These are phyloP conservation scores for Trametes cinnabarina DNA, from an alignment of 768 basidiomycete species.

Conservation along the genomic window DNA sequence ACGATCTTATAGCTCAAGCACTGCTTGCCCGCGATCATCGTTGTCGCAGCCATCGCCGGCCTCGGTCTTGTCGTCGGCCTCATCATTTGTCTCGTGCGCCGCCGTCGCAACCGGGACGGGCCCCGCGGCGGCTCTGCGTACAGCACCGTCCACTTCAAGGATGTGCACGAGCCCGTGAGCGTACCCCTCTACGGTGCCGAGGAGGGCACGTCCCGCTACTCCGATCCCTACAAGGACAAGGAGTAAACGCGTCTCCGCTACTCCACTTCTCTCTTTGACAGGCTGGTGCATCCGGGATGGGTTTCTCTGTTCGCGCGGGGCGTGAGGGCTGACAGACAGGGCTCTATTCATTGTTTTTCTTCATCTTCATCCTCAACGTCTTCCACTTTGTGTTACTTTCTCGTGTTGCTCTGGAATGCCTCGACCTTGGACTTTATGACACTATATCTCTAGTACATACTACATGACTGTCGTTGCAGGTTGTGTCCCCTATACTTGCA, in stretches of 20 bases:
- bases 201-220: constrained; percentile 18
- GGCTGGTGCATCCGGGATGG: neutral
- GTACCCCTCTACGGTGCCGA: constrained; percentile 19
- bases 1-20: neutral
- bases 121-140: constrained; percentile 13
- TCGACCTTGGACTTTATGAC: neutral
- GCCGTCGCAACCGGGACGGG: constrained; percentile 1
- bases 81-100: constrained; percentile 12
- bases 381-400: neutral
- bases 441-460: constrained; percentile 6
- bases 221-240: constrained; percentile 20
- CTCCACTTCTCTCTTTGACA: neutral
- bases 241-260: neutral
- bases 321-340: neutral
- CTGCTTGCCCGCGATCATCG: constrained; percentile 19
- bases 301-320: neutral
- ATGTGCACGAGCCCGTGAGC: constrained; percentile 7
- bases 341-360: neutral
- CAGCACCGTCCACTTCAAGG: constrained; percentile 12
- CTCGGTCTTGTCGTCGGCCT: constrained; percentile 9
- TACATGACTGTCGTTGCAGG: neutral
- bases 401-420: neutral
- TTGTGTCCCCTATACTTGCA: neutral
- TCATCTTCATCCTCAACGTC: neutral
- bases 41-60: constrained; percentile 5